A percentile compares a stretch with the other conserved stretches of the same genome.
These are phyloP conservation scores for Excoecaria cochinchinensis DNA, from an alignment of 345 rosid genomes.

Conservation along the genomic window DNA sequence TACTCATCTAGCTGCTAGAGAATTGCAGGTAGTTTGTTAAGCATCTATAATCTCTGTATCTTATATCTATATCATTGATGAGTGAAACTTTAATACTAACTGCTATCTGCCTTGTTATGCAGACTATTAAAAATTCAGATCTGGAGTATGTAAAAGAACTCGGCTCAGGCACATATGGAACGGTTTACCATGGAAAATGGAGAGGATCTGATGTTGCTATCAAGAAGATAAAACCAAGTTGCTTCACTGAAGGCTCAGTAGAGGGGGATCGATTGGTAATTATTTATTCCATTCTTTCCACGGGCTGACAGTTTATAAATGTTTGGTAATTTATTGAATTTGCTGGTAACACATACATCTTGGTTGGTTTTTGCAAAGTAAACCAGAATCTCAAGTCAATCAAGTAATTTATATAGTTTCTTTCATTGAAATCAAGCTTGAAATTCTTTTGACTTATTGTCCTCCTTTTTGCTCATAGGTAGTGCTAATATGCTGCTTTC, in stretches of 20 bases:
- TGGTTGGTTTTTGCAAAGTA: background rate
- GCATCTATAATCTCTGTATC: background rate
- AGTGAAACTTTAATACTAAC: background rate
- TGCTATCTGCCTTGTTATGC: conserved; percentile 12
- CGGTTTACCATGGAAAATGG: conserved; percentile 46
- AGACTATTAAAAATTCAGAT: conserved; percentile 36
- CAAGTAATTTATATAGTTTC: background rate
- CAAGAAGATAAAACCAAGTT: conserved; percentile 35
- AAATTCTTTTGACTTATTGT: background rate
- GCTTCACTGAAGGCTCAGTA: conserved; percentile 25
- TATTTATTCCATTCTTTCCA: background rate
- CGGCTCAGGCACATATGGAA: conserved; percentile 42
- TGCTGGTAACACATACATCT: background rate
- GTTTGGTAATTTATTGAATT: background rate
- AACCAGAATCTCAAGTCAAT: background rate
- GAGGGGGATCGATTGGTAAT: conserved; percentile 33
- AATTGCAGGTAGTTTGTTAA: conserved; percentile 39
- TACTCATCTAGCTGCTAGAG: conserved; percentile 20
- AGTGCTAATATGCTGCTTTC: background rate
- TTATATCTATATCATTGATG: background rate
- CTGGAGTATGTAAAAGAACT: conserved; percentile 35
- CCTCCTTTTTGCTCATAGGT: background rate
- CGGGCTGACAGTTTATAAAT: background rate
- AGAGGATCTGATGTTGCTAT: conserved; percentile 46
- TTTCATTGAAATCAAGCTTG: background rate